These are phyloP conservation scores for Alternaria burnsii DNA, from an alignment of 2,329 filamentous ascomycete genomes.

Conservation along the genomic window DNA sequence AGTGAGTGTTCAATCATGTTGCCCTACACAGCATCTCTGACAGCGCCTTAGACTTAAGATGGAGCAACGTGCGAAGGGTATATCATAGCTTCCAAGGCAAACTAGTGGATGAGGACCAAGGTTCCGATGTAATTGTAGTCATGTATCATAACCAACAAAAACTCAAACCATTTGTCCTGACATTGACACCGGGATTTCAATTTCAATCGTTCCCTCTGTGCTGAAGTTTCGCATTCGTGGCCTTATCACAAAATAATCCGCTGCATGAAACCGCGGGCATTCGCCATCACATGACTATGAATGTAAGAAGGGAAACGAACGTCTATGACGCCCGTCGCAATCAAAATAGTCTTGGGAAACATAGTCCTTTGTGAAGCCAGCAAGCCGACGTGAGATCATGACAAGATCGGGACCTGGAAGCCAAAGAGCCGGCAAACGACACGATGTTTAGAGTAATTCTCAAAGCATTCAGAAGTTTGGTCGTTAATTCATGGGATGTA, in stretches of 20 bases:
- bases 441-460: not conserved
- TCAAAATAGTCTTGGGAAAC: not conserved
- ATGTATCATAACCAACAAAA: not conserved
- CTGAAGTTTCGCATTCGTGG: not conserved
- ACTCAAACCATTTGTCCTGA: not conserved
- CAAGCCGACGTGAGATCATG: not conserved
- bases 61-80: conserved; percentile 71
- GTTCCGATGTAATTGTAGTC: not conserved
- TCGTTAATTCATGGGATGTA: conserved; percentile 28
- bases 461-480: not conserved
- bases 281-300: not conserved
- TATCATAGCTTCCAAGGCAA: conserved; percentile 9
- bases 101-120: not conserved
- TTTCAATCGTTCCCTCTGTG: not conserved
- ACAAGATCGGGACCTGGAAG: not conserved
- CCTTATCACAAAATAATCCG: no score
- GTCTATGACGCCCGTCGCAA: no score
- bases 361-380: not conserved
- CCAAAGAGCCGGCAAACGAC: not conserved
- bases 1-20: conserved; percentile 42
- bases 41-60: conserved; percentile 70
- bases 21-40: conserved; percentile 16
- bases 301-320: not conserved
- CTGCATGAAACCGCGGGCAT: not conserved
- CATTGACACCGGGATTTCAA: not conserved